phyloP scores from a whole-genome alignment of 176 grass and related monocot genomes.

The Olyra latifolia region DNA sequence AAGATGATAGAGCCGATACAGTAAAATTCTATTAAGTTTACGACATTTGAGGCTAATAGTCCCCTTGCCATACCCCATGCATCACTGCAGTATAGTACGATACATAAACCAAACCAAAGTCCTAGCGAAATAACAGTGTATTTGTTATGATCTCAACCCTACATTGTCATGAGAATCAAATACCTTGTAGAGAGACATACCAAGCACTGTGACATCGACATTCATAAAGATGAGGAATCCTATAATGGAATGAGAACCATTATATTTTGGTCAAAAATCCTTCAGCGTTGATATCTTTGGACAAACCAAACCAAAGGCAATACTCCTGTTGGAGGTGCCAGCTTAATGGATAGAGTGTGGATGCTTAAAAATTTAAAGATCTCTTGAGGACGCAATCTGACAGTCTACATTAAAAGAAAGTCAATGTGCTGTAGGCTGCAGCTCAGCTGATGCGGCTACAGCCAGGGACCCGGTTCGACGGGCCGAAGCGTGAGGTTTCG shows the following conservation, averaged over 20 bases:
- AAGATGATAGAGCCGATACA: conserved; percentile 18
- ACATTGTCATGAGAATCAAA: conserved; percentile 18
- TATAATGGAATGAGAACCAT: too few species aligned
- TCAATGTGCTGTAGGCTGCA: neutral
- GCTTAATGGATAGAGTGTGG: too few species aligned
- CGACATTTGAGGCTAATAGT: neutral
- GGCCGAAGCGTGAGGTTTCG: too few species aligned
- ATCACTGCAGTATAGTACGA: neutral
- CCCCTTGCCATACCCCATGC: neutral
- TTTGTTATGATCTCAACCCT: conserved; percentile 12
- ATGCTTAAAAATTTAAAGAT: too few species aligned
- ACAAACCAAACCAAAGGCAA: neutral
- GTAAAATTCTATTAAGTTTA: conserved; percentile 18
- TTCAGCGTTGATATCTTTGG: conserved; percentile 9
- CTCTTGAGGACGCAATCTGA: neutral
- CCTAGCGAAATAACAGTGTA: conserved; percentile 11
- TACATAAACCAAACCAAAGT: neutral
- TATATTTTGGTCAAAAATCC: conserved; percentile 21
- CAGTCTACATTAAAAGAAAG: neutral
- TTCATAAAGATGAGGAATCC: conserved; percentile 22
- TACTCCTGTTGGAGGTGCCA: neutral
- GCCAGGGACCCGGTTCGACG: too few species aligned
- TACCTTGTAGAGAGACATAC: conserved; percentile 6
- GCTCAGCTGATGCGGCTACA: too few species aligned
- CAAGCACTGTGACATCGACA: neutral